Base-by-base conservation (phyloP, 2,329 filamentous ascomycete genomes). In the Fusarium mundagurra region DNA sequence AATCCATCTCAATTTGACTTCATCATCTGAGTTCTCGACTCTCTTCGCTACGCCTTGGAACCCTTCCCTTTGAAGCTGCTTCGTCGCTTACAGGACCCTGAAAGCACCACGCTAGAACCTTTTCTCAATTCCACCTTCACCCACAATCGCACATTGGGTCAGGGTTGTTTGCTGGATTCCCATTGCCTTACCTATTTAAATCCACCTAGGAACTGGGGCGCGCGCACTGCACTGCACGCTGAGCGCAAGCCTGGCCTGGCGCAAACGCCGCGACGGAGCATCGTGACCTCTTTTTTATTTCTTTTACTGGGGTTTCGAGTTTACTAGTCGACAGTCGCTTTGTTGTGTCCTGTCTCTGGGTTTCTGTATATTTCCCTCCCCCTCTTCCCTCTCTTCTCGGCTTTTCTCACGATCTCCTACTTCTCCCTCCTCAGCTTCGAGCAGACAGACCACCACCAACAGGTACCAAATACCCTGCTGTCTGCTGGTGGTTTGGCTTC, bases 211-310 rank as follows among this genome's bases (percentile, higher is more conserved):
- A 73, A 77, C 72, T 64, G 69, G 73, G 75, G 69, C 72, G 51
- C 75, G 62, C 67, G 68, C 72, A 61, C 67, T 75, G 70, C 43
- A 60, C 57, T 59, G 43, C 57, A 59, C 55, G 31, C n/a, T 50
- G 55, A 68, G 62, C 59, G 58, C 64, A 65, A 71, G 64, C 58
- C 64, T 31, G 55, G 72, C 70, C 74, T 73, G 75, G 69, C 76
- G 76, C 76, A 77, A 78, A 78, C 76, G 69, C 71, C 69, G 76
- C 69, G 63, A 77, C 76, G 72, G 70, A 77, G 74, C 77, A 78
- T 78, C 77, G 77, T 78, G 77, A 76, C 76, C 77, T 76, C 73
- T 70, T 58, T 68, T 69, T 54, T 53, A 59, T 76, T 76, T 62
- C 61, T 74, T 65, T 61, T 64, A 62, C 71, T 63, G 71, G 70